Percentiles rank a stretch among this genome's conserved stretches.
Evolutionary conservation across 2,329 filamentous ascomycete species (phyloP).

Genomic region (Scedosporium dehoogii): DNA sequence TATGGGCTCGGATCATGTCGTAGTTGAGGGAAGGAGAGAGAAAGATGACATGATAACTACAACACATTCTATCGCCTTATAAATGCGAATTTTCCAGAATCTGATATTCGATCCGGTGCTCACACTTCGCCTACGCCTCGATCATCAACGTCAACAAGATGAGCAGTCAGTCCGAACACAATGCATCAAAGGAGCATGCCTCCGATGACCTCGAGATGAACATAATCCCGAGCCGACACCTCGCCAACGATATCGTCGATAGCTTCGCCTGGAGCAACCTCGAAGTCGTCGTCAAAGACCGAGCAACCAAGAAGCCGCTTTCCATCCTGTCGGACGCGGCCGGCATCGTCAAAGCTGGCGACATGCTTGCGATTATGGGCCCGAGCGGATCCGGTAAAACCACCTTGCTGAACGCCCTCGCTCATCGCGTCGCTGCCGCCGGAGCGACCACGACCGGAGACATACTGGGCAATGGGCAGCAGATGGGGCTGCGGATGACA

Average conservation of each 20-base stretch:
- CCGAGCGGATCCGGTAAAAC: conserved; percentile 69
- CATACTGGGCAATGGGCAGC: conserved; percentile 50
- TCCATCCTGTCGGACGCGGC: conserved; percentile 11
- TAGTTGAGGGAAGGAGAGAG: too few relatives aligned
- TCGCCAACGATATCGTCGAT: conserved; percentile 48
- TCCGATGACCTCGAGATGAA: too few relatives aligned
- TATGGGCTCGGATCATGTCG: too few relatives aligned
- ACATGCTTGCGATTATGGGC: conserved; percentile 74
- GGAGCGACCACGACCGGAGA: conserved; percentile 35
- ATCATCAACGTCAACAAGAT: too few relatives aligned
- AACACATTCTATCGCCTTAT: too few relatives aligned
- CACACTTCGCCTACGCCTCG: too few relatives aligned
- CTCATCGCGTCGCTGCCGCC: conserved; percentile 42
- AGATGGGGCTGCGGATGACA: conserved; percentile 37
- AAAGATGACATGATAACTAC: too few relatives aligned
- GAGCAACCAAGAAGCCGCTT: conserved; percentile 6
- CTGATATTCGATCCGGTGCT: too few relatives aligned
- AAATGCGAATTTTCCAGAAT: too few relatives aligned
- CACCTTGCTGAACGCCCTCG: conserved; percentile 71
- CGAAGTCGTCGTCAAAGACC: conserved; percentile 46
- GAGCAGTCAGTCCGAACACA: too few relatives aligned
- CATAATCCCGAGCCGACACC: too few relatives aligned
- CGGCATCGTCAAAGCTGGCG: conserved; percentile 34
- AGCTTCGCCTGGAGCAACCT: conserved; percentile 56
- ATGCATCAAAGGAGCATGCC: too few relatives aligned